Evolutionary conservation across 495 filamentous ascomycete genomes (phyloP).

Genomic region (Gamarada debralockiae): DNA sequence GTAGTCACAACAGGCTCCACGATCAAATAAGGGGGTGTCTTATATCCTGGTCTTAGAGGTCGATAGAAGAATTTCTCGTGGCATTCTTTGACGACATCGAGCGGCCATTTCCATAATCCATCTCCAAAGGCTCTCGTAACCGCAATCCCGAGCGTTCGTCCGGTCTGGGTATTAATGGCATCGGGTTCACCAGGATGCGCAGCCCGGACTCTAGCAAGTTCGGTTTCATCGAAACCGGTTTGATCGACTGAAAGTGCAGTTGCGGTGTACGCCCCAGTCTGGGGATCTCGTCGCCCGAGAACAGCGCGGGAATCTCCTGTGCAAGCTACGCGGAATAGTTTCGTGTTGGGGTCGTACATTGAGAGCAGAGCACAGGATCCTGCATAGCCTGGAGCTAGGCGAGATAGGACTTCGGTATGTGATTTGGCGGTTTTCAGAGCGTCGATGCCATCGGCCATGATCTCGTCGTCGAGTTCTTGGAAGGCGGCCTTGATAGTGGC

Average conservation of each 20-base stretch:
- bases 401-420: background rate
- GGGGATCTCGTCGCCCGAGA: slow-evolving; percentile 72
- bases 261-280: slow-evolving; percentile 87
- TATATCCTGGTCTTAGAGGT: slow-evolving; percentile 62
- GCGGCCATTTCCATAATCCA: slow-evolving; percentile 92
- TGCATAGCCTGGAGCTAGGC: background rate
- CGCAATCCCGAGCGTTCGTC: slow-evolving; percentile 85
- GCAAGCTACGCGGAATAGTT: slow-evolving; percentile 83
- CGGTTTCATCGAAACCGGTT: slow-evolving; percentile 79
- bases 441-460: background rate
- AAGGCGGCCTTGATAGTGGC: background rate
- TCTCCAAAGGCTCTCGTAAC: slow-evolving; percentile 94
- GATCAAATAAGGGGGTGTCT: slow-evolving; percentile 95
- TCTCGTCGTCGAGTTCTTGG: background rate
- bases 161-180: slow-evolving; percentile 83
- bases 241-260: slow-evolving; percentile 88
- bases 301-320: slow-evolving; percentile 93
- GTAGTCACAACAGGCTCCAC: slow-evolving; percentile 93
- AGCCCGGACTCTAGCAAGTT: slow-evolving; percentile 73
- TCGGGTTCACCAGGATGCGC: slow-evolving; percentile 84
- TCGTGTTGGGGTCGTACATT: slow-evolving; percentile 86
- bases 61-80: slow-evolving; percentile 82
- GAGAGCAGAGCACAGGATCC: slow-evolving; percentile 58
- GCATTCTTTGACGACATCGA: slow-evolving; percentile 74
- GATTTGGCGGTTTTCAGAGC: background rate